Percentiles rank a stretch among this genome's conserved stretches.
phyloP scores from a whole-genome alignment of 2,329 filamentous ascomycete species.

The Botrytis aclada region DNA sequence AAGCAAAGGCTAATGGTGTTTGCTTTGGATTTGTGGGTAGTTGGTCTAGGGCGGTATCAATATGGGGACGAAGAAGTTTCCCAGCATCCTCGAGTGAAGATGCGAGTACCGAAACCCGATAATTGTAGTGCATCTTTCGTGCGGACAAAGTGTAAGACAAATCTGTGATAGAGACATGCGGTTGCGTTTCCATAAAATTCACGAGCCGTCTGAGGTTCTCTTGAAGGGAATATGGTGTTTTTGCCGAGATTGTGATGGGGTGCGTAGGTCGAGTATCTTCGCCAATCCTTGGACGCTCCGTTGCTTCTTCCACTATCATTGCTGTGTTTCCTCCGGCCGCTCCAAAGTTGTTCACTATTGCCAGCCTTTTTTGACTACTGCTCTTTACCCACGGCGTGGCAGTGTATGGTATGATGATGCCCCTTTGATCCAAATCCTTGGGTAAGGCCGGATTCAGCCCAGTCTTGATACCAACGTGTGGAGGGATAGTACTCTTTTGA shows the following conservation, averaged over 20 bases:
- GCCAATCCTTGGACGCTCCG: constrained; percentile 28
- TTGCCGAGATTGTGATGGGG: constrained; percentile 50
- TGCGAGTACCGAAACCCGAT: constrained; percentile 44
- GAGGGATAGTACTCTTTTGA: constrained; percentile 24
- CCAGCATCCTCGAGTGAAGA: not conserved
- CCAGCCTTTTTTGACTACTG: constrained; percentile 42
- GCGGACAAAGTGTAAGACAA: constrained; percentile 36
- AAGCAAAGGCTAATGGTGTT: constrained; percentile 33
- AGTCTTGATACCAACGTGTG: constrained; percentile 26
- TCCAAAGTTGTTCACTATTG: constrained; percentile 46
- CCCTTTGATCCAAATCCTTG: constrained; percentile 37
- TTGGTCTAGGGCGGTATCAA: constrained; percentile 40
- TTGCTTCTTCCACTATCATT: constrained; percentile 34
- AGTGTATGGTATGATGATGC: constrained; percentile 22
- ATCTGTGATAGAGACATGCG: constrained; percentile 28
- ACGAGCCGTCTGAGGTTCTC: constrained; percentile 29
- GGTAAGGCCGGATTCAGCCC: constrained; percentile 26
- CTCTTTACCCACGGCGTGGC: constrained; percentile 34
- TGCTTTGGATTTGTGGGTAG: constrained; percentile 37
- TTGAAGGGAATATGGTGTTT: constrained; percentile 29
- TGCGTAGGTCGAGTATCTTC: constrained; percentile 46
- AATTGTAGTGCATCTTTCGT: constrained; percentile 58
- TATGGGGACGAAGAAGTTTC: not conserved
- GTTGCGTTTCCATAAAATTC: constrained; percentile 27
- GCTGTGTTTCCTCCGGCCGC: constrained; percentile 37